Evolutionary conservation across 495 filamentous ascomycete species (phyloP), one percentile per base, ranked within the genome.

Genomic region (Bathelium albidoporum): DNA sequence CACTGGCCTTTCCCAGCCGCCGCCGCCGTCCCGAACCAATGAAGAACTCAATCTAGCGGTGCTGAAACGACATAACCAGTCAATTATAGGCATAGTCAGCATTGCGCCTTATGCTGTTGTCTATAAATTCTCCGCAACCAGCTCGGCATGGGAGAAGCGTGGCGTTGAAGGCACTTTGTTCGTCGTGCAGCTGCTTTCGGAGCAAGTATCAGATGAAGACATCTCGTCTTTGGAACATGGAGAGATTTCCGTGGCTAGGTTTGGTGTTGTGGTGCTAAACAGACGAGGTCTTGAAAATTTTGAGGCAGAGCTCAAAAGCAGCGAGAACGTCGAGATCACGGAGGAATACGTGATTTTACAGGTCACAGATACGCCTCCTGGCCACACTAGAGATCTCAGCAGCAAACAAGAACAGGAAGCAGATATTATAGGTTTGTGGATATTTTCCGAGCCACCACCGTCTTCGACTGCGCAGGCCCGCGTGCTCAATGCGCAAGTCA

Each of bases 121-220:
- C 60, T 96, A 95, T 77, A 77, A 78, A 68, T 93, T 93, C 76
- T 80, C 76, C 43, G 79, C 82, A 24, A 73, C 78, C 2, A 74
- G 81, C 2, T 72, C 80, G 59, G 74, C 78, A 62, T 96, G 91
- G 91, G 86, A 93, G 68, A 93, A 90, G 72, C 78, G 77, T 45
- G 85, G 82, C 41, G 77, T 89, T 18, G 90, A 95, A 73, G 91
- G 91, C 53, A 87, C 87, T 2, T 77, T 95, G 49, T 96, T 95
- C 75, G 81, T 95, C 41, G 91, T 86, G 77, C 78, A 85, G 61
- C 82, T 85, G 61, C 34, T 66, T 18, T 26, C 39, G 11, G 64
- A 43, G 10, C 49, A 55, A 9, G 9, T 55, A 7, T n/a, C 26
- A 26, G 9, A 5, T 26, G 49, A 55, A 9, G 7, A 55, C 9